These are phyloP conservation scores for Basipetospora chlamydospora DNA, from an alignment of 2,329 filamentous ascomycete genomes.

Conservation along the genomic window DNA sequence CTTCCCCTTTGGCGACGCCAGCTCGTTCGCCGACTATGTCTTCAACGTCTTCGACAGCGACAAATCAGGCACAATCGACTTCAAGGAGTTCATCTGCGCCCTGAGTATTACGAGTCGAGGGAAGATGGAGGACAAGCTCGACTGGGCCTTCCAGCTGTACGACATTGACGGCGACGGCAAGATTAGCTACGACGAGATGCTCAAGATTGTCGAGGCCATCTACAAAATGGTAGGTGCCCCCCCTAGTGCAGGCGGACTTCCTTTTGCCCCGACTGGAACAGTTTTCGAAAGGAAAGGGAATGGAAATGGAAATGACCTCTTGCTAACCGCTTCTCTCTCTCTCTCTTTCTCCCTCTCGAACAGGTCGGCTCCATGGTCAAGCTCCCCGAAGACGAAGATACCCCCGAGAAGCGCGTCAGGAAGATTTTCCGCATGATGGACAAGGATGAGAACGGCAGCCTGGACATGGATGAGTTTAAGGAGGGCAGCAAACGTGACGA, in stretches of 20 bases:
- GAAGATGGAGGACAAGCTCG: constrained; percentile 98
- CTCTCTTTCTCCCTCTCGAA: constrained; percentile 1
- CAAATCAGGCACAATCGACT: constrained; percentile 94
- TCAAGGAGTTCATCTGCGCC: constrained; percentile 99
- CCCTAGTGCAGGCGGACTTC: too few relatives aligned
- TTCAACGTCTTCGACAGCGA: constrained; percentile 99
- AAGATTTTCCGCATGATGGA: constrained; percentile 99
- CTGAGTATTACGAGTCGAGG: constrained; percentile 91
- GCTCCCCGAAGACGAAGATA: constrained; percentile 95
- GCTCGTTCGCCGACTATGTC: constrained; percentile 94
- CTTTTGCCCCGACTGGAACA: neutral
- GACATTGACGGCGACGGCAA: constrained; percentile 98
- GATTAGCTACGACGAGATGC: constrained; percentile 98
- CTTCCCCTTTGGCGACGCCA: constrained; percentile 96
- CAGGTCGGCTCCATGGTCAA: constrained; percentile 99
- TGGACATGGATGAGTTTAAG: constrained; percentile 98
- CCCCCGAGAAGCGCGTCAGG: constrained; percentile 89
- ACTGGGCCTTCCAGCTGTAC: constrained; percentile 98
- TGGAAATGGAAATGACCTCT: too few relatives aligned
- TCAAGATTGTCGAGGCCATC: constrained; percentile 95
- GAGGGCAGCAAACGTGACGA: constrained; percentile 98
- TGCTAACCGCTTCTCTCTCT: neutral
- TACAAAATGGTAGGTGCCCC: constrained; percentile 79
- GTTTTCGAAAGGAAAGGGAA: too few relatives aligned
- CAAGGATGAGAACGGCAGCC: constrained; percentile 95